A percentile compares a stretch with the other conserved stretches of the same genome.
Conservation (phyloP, 192 early-diverging fungal species). For the Dissophora globulifera region DNA sequence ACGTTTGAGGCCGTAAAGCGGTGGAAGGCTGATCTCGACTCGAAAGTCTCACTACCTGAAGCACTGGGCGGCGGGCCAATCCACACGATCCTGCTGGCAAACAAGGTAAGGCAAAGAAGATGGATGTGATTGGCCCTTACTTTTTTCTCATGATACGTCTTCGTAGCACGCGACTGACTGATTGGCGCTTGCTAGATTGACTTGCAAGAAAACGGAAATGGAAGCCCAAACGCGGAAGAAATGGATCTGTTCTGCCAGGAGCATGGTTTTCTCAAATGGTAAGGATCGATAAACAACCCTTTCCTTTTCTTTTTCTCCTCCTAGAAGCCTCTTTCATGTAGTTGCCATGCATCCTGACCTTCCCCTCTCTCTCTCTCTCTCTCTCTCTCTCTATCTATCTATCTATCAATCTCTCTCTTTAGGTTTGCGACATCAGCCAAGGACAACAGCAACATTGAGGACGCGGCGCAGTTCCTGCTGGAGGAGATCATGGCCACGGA, state of each 20-base stretch:
- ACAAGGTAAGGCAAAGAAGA: conserved; percentile 63
- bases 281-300: too few species aligned
- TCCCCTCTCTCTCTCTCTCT: background rate
- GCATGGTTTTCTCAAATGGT: conserved; percentile 66
- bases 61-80: conserved; percentile 62
- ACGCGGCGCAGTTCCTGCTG: conserved; percentile 64
- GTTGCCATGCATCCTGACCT: too few species aligned
- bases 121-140: too few species aligned
- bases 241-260: conserved; percentile 63
- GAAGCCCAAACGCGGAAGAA: conserved; percentile 42
- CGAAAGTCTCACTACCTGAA: conserved; percentile 63
- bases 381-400: too few species aligned
- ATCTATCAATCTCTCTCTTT: background rate
- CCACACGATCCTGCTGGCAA: conserved; percentile 64
- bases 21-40: conserved; percentile 70
- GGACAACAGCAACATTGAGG: conserved; percentile 69
- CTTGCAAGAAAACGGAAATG: conserved; percentile 47
- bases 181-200: conserved; percentile 59
- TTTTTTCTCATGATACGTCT: too few species aligned
- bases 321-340: too few species aligned
- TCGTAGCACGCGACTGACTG: too few species aligned
- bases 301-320: background rate
- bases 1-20: conserved; percentile 66
- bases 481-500: conserved; percentile 54
- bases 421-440: conserved; percentile 73